Evolutionary conservation across 208 protist species (phyloP).

Genomic region (Strigomonas oncopelti): DNA sequence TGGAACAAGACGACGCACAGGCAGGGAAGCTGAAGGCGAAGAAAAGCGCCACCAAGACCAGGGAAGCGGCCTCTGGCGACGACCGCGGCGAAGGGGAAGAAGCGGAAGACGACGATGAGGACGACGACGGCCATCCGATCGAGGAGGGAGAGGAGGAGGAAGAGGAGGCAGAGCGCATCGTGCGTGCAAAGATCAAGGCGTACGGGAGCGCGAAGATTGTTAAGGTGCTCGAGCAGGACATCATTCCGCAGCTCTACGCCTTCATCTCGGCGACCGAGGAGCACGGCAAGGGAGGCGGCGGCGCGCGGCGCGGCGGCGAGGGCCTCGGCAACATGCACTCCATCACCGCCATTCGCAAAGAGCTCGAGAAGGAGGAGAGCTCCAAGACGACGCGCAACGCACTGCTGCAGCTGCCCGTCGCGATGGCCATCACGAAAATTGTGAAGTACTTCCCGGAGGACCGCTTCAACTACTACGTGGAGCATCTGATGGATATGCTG

Average conservation of each 20-base stretch:
- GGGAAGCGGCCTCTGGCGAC: background rate
- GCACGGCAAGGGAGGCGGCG: slow-evolving; percentile 22
- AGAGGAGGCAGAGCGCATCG: slow-evolving; percentile 31
- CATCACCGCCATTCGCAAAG: slow-evolving; percentile 52
- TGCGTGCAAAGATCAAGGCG: slow-evolving; percentile 28
- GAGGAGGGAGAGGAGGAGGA: slow-evolving; percentile 62
- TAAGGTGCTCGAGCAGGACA: slow-evolving; percentile 69
- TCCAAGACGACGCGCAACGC: slow-evolving; percentile 49
- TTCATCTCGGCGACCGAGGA: slow-evolving; percentile 47
- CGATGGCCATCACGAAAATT: slow-evolving; percentile 83
- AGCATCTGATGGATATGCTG: slow-evolving; percentile 77
- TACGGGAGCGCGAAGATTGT: slow-evolving; percentile 61
- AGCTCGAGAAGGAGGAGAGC: slow-evolving; percentile 61
- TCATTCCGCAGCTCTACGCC: slow-evolving; percentile 83
- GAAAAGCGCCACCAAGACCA: background rate
- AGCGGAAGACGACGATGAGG: slow-evolving; percentile 19
- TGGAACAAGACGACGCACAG: too few species aligned
- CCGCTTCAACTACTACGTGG: slow-evolving; percentile 66
- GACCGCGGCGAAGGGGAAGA: background rate
- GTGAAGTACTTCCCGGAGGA: slow-evolving; percentile 77
- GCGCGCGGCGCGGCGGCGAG: slow-evolving; percentile 9
- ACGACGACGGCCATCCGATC: slow-evolving; percentile 9
- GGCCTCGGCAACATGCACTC: slow-evolving; percentile 56
- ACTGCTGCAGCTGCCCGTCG: slow-evolving; percentile 83
- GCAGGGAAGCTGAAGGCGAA: background rate